Conservation (phyloP, 2,329 filamentous ascomycete genomes). For the Aaosphaeria arxii region DNA sequence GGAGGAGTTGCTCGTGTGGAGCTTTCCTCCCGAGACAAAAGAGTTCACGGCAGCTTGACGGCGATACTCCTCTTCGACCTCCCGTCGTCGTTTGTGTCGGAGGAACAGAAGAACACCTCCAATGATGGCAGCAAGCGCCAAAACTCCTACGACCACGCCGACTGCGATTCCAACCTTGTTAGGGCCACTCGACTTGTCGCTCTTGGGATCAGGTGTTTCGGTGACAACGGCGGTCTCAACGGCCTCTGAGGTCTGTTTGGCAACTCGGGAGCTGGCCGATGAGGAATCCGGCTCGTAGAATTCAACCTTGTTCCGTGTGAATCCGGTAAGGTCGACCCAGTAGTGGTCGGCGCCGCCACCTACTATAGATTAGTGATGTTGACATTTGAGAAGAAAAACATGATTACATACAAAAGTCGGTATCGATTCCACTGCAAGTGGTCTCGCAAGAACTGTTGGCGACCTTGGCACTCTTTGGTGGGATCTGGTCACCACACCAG, state of each 20-base stretch:
- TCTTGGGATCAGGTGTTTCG: conserved; percentile 46
- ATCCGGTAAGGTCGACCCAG: conserved; percentile 53
- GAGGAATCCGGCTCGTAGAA: conserved; percentile 26
- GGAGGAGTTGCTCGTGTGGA: conserved; percentile 63
- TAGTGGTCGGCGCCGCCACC: conserved; percentile 56
- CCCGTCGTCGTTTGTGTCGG: conserved; percentile 70
- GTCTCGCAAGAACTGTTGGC: conserved; percentile 61
- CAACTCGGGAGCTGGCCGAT: conserved; percentile 10
- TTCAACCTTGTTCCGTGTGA: conserved; percentile 37
- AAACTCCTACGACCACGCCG: conserved; percentile 80
- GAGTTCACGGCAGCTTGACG: conserved; percentile 75
- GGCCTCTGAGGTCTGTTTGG: conserved; percentile 15
- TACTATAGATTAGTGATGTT: conserved; percentile 33
- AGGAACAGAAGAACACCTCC: conserved; percentile 72
- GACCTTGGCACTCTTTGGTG: conserved; percentile 53
- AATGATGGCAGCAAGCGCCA: conserved; percentile 63
- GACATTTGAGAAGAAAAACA: neutral
- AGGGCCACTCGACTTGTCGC: conserved; percentile 36
- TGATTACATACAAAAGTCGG: conserved; percentile 62
- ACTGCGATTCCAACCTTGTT: conserved; percentile 83
- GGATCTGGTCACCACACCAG: conserved; percentile 70
- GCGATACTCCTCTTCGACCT: conserved; percentile 80
- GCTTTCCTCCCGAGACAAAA: conserved; percentile 61
- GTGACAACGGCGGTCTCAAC: conserved; percentile 34
- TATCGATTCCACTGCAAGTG: conserved; percentile 61